Conservation (phyloP, 164 flowering plant genomes). For the Vitis riparia region DNA sequence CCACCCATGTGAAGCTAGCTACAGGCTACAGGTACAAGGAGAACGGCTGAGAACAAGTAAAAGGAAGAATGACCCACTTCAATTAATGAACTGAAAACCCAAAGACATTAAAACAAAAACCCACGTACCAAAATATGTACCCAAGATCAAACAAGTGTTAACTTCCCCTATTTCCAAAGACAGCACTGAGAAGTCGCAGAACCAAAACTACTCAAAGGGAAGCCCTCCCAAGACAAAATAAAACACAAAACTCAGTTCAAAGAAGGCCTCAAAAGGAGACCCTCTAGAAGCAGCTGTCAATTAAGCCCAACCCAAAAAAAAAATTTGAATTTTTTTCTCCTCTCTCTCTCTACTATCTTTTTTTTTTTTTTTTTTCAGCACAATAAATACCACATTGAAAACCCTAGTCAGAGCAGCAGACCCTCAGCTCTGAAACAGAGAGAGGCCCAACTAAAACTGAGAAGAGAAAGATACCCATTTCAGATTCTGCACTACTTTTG, state of each 20-base stretch:
- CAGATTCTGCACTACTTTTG: slow-evolving; percentile 64
- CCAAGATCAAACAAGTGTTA: slow-evolving; percentile 17
- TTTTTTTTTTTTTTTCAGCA: slow-evolving; percentile 24
- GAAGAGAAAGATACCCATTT: slow-evolving; percentile 61
- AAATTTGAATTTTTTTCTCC: not conserved
- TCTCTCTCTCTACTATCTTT: too few relatives aligned
- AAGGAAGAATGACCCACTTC: slow-evolving; percentile 19
- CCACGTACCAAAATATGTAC: slow-evolving; percentile 19
- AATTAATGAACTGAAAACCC: slow-evolving; percentile 24
- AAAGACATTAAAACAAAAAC: slow-evolving; percentile 1
- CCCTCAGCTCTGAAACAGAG: slow-evolving; percentile 28
- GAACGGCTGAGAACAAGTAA: slow-evolving; percentile 5
- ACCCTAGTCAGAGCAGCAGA: slow-evolving; percentile 52
- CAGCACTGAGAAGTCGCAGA: slow-evolving; percentile 19
- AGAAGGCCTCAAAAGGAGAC: slow-evolving; percentile 20
- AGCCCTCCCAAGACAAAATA: slow-evolving; percentile 11
- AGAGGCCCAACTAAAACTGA: slow-evolving; percentile 40
- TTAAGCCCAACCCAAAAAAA: not conserved
- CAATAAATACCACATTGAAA: slow-evolving; percentile 39
- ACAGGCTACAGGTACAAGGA: not conserved
- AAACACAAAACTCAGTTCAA: slow-evolving; percentile 16
- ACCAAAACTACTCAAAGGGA: slow-evolving; percentile 19
- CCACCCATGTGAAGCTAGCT: slow-evolving; percentile 6
- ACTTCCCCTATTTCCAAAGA: slow-evolving; percentile 30
- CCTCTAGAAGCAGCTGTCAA: slow-evolving; percentile 33